Percentiles rank a stretch among this genome's conserved stretches.
phyloP scores from a whole-genome alignment of 495 filamentous ascomycete genomes.

The Symbiotaphrina buchneri region DNA sequence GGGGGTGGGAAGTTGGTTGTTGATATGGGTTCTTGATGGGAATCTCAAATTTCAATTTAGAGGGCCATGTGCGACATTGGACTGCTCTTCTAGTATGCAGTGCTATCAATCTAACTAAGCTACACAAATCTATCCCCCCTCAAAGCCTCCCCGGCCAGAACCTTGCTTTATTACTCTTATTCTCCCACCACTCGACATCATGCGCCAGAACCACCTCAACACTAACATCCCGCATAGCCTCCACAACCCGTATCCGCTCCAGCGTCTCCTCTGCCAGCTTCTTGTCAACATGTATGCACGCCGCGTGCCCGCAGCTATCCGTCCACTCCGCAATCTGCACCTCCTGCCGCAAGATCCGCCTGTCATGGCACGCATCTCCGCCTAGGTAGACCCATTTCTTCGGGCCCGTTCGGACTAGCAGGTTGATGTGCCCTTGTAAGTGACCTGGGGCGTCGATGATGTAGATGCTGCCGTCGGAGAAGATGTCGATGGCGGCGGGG shows the following conservation, averaged over 20 bases:
- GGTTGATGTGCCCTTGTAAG: slow-evolving; percentile 22
- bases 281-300: slow-evolving; percentile 20
- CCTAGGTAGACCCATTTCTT: slow-evolving; percentile 18
- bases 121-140: no score
- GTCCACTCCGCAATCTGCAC: slow-evolving; percentile 19
- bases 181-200: slow-evolving; percentile 19
- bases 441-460: slow-evolving; percentile 24
- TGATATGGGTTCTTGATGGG: slow-evolving; percentile 13
- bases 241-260: slow-evolving; percentile 10
- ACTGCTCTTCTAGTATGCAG: slow-evolving; percentile 4
- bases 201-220: slow-evolving; percentile 24
- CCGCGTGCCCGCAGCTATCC: slow-evolving; percentile 12
- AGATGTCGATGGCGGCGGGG: slow-evolving; percentile 18
- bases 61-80: no score
- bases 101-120: no score
- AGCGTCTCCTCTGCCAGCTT: slow-evolving; percentile 14
- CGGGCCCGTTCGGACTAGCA: slow-evolving; percentile 13
- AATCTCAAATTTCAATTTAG: no score
- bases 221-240: no score
- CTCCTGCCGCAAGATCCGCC: slow-evolving; percentile 17
- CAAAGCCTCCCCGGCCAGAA: no score
- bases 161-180: slow-evolving; percentile 14
- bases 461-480: slow-evolving; percentile 15
- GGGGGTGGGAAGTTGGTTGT: slow-evolving; percentile 18
- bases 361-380: slow-evolving; percentile 24